Evolutionary conservation across 345 rosid species (phyloP), one percentile per base, ranked within the genome.

Genomic region (Populus ilicifolia): DNA sequence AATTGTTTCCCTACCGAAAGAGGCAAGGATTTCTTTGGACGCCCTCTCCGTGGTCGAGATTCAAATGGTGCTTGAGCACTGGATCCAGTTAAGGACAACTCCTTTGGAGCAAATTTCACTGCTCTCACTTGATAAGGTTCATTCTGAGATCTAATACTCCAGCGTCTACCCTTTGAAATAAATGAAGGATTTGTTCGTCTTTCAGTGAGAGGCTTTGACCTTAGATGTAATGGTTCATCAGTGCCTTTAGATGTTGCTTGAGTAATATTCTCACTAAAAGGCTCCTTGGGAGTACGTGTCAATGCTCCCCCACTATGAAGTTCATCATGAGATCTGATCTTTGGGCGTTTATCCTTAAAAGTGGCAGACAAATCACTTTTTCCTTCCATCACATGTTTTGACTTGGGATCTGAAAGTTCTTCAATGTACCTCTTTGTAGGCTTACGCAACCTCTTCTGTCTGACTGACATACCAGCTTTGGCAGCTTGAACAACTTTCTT

Each of bases 371-470:
- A 50, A 65, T 2, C 17, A 10, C 11, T 56, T 41, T 66, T 44
- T 52, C 39, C 33, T 64, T 66, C 80, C 25, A 18, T 30, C 7
- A 18, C 63, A 43, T 76, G 77, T 46, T 80, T 80, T 35, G 79
- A 50, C 64, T 78, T 78, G 23, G 69, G 27, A 27, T 76, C 80
- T 56, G 87, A 83, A 78, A 67, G 77, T 82, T 89, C 90, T 80
- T 91, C 92, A 67, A 86, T 78, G 61, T 81, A 88, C 83, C 91
- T 86, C 79, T 59, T 82, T 13, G 89, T 84, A 77, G 91, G 86
- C 80, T 74, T 83, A 13, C 91, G 70, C 73, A 81, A 36, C 78
- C 91, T 83, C 84, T 85, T 89, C 67, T 83, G 89, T 54, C 82
- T 74, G 43, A 71, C 44, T 71, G 36, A 46, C 0, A 56, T 61